A percentile compares a stretch with the other conserved stretches of the same genome.
These are phyloP conservation scores for Sporothrix sp. DNA, from an alignment of 2,329 filamentous ascomycete genomes.

Conservation along the genomic window DNA sequence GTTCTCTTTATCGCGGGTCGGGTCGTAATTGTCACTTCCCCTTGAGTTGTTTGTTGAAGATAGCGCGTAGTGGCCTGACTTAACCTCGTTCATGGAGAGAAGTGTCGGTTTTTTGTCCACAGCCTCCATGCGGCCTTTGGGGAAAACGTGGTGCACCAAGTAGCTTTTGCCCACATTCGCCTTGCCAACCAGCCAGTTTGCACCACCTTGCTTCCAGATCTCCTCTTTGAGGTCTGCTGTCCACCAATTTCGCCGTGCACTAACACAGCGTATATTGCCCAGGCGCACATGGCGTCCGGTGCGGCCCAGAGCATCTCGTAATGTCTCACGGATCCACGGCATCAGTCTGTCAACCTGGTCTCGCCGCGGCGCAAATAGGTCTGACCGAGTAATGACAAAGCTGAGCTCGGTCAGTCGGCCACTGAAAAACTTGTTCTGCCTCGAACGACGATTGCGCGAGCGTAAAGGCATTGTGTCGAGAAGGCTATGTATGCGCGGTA, in stretches of 20 bases:
- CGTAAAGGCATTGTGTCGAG: constrained; percentile 65
- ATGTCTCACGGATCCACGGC: constrained; percentile 69
- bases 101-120: background rate
- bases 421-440: constrained; percentile 52
- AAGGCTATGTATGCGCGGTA: constrained; percentile 63
- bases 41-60: no score
- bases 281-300: constrained; percentile 62
- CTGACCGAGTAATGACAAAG: constrained; percentile 83
- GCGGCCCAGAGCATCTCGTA: constrained; percentile 66
- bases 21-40: no score
- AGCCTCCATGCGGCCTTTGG: constrained; percentile 53
- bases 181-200: constrained; percentile 94
- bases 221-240: constrained; percentile 77
- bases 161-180: constrained; percentile 96
- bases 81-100: no score
- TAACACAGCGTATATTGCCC: constrained; percentile 80
- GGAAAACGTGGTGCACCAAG: constrained; percentile 79
- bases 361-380: constrained; percentile 76
- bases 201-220: constrained; percentile 74
- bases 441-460: constrained; percentile 69
- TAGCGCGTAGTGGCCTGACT: no score
- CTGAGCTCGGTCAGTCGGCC: constrained; percentile 68
- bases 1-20: constrained; percentile 24
- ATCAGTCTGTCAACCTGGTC: constrained; percentile 76
- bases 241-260: constrained; percentile 83